Conservation (phyloP, 257 asterid species). For the Paraleonurus japonicus region DNA sequence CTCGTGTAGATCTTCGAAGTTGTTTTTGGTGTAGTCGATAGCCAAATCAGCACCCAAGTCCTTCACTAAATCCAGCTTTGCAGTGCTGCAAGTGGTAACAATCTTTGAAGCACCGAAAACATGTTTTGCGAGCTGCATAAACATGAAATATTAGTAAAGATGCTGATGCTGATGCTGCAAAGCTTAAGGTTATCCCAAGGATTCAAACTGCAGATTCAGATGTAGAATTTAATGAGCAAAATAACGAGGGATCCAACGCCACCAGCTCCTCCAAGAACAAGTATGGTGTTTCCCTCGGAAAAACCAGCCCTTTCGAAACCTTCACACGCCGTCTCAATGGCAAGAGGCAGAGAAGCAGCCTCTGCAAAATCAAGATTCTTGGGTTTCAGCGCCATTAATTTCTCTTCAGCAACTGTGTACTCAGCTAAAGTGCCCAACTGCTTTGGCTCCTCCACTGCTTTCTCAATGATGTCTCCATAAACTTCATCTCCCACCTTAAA, state of each 20-base stretch:
- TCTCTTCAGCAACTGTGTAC: slow-evolving; percentile 80
- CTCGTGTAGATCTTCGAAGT: slow-evolving; percentile 66
- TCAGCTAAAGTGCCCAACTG: slow-evolving; percentile 75
- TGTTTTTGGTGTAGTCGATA: slow-evolving; percentile 80
- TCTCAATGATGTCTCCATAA: slow-evolving; percentile 67
- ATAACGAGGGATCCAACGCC: slow-evolving; percentile 98
- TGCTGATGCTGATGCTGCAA: too few relatives aligned
- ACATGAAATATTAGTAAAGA: too few relatives aligned
- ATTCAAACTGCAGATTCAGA: too few relatives aligned
- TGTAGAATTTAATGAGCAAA: too few relatives aligned
- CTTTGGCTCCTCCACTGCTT: slow-evolving; percentile 61
- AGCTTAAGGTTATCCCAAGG: too few relatives aligned
- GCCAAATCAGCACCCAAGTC: slow-evolving; percentile 75
- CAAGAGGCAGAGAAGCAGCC: slow-evolving; percentile 83
- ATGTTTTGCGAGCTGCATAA: slow-evolving; percentile 82
- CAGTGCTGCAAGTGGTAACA: slow-evolving; percentile 74
- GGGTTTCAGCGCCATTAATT: slow-evolving; percentile 69
- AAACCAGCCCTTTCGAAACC: slow-evolving; percentile 65
- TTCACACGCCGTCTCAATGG: slow-evolving; percentile 70
- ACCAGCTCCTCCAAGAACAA: slow-evolving; percentile 93
- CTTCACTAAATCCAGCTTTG: slow-evolving; percentile 55
- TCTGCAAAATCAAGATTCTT: slow-evolving; percentile 60
- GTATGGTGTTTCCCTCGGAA: slow-evolving; percentile 68
- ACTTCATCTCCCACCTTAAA: slow-evolving; percentile 85
- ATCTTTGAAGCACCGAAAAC: slow-evolving; percentile 84